Evolutionary conservation across 805 yeast species (phyloP).

Genomic region (Ogataea siamensis): DNA sequence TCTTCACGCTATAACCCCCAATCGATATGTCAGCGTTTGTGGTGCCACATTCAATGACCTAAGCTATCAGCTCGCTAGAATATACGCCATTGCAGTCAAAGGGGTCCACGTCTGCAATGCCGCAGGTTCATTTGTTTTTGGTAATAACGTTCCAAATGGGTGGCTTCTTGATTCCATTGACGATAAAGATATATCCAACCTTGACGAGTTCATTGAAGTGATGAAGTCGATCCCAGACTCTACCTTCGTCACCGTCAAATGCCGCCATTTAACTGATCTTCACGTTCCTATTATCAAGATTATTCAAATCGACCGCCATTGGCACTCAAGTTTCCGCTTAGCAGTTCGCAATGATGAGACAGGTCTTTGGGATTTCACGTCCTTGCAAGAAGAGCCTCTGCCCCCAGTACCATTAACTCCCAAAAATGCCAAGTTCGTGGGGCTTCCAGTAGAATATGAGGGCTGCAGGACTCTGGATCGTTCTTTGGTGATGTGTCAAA

Average conservation of each 20-base stretch:
- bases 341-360: conserved; percentile 60
- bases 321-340: conserved; percentile 69
- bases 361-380: conserved; percentile 55
- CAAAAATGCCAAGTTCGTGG: conserved; percentile 66
- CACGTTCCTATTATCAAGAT: conserved; percentile 71
- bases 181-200: conserved; percentile 67
- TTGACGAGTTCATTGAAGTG: conserved; percentile 74
- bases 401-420: conserved; percentile 53
- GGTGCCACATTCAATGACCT: conserved; percentile 86
- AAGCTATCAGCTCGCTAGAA: conserved; percentile 86
- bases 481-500: conserved; percentile 70
- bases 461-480: conserved; percentile 56
- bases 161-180: conserved; percentile 82
- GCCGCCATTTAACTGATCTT: conserved; percentile 75
- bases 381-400: conserved; percentile 58
- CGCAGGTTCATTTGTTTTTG: conserved; percentile 69
- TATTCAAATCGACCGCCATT: conserved; percentile 77
- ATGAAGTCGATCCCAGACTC: conserved; percentile 77
- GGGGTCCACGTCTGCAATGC: conserved; percentile 84
- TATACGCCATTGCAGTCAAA: conserved; percentile 75
- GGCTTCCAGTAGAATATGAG: conserved; percentile 58
- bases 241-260: conserved; percentile 64
- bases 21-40: conserved; percentile 72
- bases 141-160: conserved; percentile 59
- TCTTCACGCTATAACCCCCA: conserved; percentile 80